Percentiles rank a stretch among this genome's conserved stretches.
phyloP scores from a whole-genome alignment of 768 basidiomycete genomes.

The Leccinum subtestaceum region DNA sequence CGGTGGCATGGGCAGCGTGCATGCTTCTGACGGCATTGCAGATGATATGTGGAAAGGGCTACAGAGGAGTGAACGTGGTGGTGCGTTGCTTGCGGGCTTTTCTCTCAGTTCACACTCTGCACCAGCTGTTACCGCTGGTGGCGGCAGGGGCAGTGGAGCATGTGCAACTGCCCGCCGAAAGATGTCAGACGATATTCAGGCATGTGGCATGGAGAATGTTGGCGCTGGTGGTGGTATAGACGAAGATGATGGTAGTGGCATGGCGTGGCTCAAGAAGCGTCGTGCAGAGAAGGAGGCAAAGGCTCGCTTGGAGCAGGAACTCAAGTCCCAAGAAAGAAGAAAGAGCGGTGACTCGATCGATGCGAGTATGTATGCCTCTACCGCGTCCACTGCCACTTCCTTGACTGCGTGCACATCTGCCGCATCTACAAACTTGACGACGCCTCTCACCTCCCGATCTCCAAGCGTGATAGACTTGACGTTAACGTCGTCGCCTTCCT shows the following conservation, averaged over 20 bases:
- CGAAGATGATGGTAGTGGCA: conserved; percentile 81
- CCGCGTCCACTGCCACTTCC: conserved; percentile 23
- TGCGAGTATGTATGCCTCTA: conserved; percentile 23
- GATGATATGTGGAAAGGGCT: conserved; percentile 30
- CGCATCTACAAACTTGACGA: conserved; percentile 17
- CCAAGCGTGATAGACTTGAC: conserved; percentile 19
- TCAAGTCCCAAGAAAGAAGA: conserved; percentile 18
- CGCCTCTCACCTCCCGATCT: conserved; percentile 23
- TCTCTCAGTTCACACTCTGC: conserved; percentile 1
- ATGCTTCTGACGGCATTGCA: conserved; percentile 26
- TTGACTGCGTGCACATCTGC: conserved; percentile 21
- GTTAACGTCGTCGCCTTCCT: conserved; percentile 3
- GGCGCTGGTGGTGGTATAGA: conserved; percentile 34
- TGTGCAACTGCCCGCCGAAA: conserved; percentile 13
- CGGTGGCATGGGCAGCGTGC: conserved; percentile 73
- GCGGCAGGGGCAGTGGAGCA: conserved; percentile 12
- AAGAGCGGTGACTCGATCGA: conserved; percentile 24
- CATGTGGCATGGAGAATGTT: conserved; percentile 31
- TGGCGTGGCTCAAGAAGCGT: conserved; percentile 75
- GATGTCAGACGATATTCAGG: conserved; percentile 16
- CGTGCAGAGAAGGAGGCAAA: conserved; percentile 56
- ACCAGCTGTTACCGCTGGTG: conserved; percentile 19
- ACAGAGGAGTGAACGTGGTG: conserved; percentile 26
- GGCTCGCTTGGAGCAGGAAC: conserved; percentile 20
- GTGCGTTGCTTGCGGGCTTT: conserved; percentile 20